Evolutionary conservation across 768 basidiomycete genomes (phyloP).

Genomic region (Rubroboletus pulcherrimus): DNA sequence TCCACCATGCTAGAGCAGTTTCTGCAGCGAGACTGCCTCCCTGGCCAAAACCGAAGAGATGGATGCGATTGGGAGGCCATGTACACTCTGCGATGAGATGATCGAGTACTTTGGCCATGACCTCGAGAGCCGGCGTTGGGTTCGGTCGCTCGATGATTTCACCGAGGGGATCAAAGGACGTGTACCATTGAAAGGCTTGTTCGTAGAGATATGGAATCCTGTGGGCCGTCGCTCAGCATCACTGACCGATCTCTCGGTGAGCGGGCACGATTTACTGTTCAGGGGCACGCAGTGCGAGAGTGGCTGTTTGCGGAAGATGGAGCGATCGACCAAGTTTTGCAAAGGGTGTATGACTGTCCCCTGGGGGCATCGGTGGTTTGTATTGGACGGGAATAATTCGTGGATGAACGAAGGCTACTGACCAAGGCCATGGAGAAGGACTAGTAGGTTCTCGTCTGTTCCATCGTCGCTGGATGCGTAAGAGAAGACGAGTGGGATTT

Average conservation of each 20-base stretch:
- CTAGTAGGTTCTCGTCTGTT: constrained; percentile 79
- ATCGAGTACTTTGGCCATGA: constrained; percentile 48
- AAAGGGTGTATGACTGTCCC: constrained; percentile 80
- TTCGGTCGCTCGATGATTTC: constrained; percentile 68
- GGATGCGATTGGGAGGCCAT: constrained; percentile 71
- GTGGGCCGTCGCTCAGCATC: constrained; percentile 13
- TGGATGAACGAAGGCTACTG: constrained; percentile 12
- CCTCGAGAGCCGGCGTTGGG: constrained; percentile 62
- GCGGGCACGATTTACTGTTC: constrained; percentile 52
- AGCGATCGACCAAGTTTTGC: constrained; percentile 65
- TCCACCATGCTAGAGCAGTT: constrained; percentile 57
- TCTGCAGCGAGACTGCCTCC: constrained; percentile 79
- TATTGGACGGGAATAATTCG: background rate
- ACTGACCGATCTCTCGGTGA: background rate
- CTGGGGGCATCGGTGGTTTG: constrained; percentile 35
- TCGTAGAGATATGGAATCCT: constrained; percentile 80
- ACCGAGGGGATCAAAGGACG: constrained; percentile 76
- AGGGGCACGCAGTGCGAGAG: constrained; percentile 76
- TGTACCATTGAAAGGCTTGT: constrained; percentile 82
- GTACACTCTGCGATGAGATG: constrained; percentile 56
- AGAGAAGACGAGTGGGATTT: constrained; percentile 53
- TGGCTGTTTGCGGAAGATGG: constrained; percentile 87
- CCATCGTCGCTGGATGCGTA: constrained; percentile 79
- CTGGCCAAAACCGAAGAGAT: constrained; percentile 86
- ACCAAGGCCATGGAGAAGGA: constrained; percentile 88